A percentile compares a stretch with the other conserved stretches of the same genome.
These are phyloP conservation scores for Westerdykella ornata DNA, from an alignment of 2,329 filamentous ascomycete species.

Conservation along the genomic window DNA sequence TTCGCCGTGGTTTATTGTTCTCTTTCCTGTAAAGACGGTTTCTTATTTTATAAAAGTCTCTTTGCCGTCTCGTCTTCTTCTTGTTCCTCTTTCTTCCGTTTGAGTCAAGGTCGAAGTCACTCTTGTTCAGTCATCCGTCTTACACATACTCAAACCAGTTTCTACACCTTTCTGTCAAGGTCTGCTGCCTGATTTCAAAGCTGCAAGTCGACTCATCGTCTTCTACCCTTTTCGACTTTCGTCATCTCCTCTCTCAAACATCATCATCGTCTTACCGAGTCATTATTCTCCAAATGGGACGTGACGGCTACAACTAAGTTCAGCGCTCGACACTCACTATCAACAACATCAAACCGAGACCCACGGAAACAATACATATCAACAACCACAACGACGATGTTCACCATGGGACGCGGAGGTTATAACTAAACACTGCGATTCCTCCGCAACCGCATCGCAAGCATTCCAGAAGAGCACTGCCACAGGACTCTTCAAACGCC, in stretches of 20 bases:
- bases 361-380: conserved; percentile 8
- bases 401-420: conserved; percentile 14
- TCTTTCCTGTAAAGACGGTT: too few species aligned
- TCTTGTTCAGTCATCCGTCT: background rate
- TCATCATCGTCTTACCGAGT: conserved; percentile 1
- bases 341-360: conserved; percentile 12
- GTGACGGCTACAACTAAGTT: conserved; percentile 38
- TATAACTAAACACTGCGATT: conserved; percentile 9
- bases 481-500: conserved; percentile 4
- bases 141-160: background rate
- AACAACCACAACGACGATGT: conserved; percentile 2
- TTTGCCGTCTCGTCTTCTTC: background rate
- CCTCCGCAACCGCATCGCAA: background rate
- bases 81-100: background rate
- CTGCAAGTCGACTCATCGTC: conserved; percentile 2
- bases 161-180: background rate
- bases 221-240: conserved; percentile 3
- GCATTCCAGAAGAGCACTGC: background rate
- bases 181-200: background rate
- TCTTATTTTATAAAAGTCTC: background rate
- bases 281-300: conserved; percentile 25
- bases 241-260: background rate
- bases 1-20: too few species aligned
- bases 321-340: conserved; percentile 1
- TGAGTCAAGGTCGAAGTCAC: background rate